Evolutionary conservation across 305 asterid genomes (phyloP).

Genomic region (Solanum hybrid): DNA sequence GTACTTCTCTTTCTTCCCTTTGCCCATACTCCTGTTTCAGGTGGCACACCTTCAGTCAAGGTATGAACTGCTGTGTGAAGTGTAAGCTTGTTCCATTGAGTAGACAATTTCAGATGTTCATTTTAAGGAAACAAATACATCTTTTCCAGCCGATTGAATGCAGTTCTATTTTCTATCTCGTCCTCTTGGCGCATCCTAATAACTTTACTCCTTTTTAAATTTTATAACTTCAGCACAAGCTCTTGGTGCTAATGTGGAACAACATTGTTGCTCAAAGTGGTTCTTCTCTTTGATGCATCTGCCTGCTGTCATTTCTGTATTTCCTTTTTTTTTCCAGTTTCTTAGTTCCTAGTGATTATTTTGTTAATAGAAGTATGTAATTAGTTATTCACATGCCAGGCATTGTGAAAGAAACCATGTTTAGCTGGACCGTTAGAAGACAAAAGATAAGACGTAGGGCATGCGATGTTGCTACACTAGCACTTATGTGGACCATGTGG

Average conservation of each 20-base stretch:
- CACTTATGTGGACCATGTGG: background rate
- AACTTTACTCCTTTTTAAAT: background rate
- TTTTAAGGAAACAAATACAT: background rate
- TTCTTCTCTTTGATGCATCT: background rate
- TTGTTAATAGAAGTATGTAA: background rate
- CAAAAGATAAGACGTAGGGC: background rate
- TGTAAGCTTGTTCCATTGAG: constrained; percentile 31
- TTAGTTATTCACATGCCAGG: background rate
- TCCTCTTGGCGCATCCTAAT: background rate
- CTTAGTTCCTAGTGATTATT: background rate
- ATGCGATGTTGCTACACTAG: background rate
- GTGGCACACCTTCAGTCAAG: constrained; percentile 64
- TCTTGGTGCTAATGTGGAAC: background rate
- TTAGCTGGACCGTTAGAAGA: background rate
- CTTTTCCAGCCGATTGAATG: background rate
- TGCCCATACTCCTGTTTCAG: constrained; percentile 23
- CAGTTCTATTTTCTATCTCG: background rate
- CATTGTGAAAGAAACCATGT: background rate
- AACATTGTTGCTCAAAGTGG: background rate
- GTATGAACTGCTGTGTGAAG: constrained; percentile 55
- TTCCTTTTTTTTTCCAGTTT: background rate
- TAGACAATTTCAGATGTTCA: background rate
- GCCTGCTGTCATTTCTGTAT: background rate
- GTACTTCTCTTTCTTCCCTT: background rate
- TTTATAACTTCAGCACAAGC: background rate